Evolutionary conservation across 768 basidiomycete species (phyloP), one percentile per base, ranked within the genome.

Genomic region (Cytidiella melzeri): DNA sequence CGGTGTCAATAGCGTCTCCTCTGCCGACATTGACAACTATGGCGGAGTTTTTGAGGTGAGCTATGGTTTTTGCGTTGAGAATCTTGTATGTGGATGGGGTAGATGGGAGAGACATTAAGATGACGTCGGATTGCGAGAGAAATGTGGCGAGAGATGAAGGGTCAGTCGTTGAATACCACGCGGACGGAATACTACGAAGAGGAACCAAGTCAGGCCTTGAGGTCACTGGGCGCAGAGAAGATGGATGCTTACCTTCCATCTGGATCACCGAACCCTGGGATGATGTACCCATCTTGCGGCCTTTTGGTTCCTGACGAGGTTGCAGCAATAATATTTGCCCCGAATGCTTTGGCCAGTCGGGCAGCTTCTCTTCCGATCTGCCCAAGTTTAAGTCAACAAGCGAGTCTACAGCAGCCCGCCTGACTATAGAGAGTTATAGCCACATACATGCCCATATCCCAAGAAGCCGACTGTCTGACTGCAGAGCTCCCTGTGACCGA

Each of bases 371-470:
- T 44, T 5, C 51, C 51, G 30, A 52, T 46, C 47, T 49, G 25
- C 5, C 4, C 13, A 10, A 37, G 13, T 18, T 15, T 46, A 4
- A 46, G 45, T 21, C 5, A 5, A 15, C 6, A 37, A 13, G 9
- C 26, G 20, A 5, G 20, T 40, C 4, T 38, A 11, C 5, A n/a
- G 28, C 15, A 18, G 23, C 6, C 41, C 10, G 5, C 13, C 24
- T n/a, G 12, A 27, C n/a, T 11, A 27, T n/a, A 23, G 26, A 27
- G 15, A 41, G 40, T 15, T 21, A 19, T 41, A 12, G 12, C 19
- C 20, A 53, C 51, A 13, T 27, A 53, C 51, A 30, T 55, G 54
- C 3, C 54, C 54, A 38, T 55, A 55, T 20, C 54, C 54, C 4
- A 55, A 41, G 18, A 55, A 27, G 13, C 54, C 54, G 4, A 55